A percentile compares a stretch with the other conserved stretches of the same genome.
Conservation (phyloP, 805 yeast species). For the Kodamaea sagamina region DNA sequence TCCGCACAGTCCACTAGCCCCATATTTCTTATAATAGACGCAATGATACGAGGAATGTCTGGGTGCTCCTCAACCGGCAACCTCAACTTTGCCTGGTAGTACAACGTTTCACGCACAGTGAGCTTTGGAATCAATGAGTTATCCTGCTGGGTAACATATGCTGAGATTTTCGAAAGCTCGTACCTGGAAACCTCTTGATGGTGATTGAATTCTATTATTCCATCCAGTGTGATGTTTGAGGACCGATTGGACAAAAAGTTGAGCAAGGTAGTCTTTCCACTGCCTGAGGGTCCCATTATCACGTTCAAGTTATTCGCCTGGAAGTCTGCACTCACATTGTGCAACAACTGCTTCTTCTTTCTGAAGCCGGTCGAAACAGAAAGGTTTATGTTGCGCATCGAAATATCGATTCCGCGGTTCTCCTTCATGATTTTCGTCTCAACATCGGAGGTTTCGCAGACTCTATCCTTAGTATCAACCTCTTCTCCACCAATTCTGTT, state of each 20-base stretch:
- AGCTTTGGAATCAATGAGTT: constrained; percentile 24
- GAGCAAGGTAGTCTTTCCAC: constrained; percentile 45
- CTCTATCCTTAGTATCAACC: constrained; percentile 12
- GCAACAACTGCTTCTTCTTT: constrained; percentile 21
- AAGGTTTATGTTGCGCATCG: constrained; percentile 12
- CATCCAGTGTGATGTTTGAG: constrained; percentile 18
- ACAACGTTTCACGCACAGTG: constrained; percentile 30
- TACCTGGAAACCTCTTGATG: constrained; percentile 18
- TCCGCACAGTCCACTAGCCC: constrained; percentile 32
- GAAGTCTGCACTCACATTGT: constrained; percentile 34
- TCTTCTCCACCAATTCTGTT: constrained; percentile 36
- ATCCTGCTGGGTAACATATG: constrained; percentile 29
- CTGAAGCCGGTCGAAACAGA: constrained; percentile 9
- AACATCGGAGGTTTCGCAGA: background rate
- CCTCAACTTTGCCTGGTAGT: constrained; percentile 27
- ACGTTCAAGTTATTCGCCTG: constrained; percentile 38
- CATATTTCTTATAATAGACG: constrained; percentile 21
- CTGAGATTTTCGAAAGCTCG: constrained; percentile 22
- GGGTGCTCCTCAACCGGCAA: constrained; percentile 22
- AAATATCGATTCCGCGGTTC: constrained; percentile 13
- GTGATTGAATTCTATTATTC: constrained; percentile 19
- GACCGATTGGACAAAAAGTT: constrained; percentile 29
- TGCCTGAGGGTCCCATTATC: constrained; percentile 50
- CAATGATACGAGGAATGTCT: constrained; percentile 20
- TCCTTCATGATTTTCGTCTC: background rate